These are phyloP conservation scores for Sugiyamaella pinicola DNA, from an alignment of 1,139 yeast species.

Conservation along the genomic window DNA sequence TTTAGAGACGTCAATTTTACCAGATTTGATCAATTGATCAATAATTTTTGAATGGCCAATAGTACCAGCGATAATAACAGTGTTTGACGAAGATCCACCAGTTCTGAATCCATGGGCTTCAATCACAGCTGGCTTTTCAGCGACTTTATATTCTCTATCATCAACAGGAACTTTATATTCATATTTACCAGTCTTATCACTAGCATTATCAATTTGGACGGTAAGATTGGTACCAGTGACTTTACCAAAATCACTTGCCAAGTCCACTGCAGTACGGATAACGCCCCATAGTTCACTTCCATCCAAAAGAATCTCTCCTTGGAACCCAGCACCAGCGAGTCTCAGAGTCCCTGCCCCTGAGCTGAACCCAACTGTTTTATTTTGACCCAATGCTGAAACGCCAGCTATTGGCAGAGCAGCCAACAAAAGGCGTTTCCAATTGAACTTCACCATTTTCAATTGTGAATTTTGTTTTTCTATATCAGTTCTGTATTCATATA, in stretches of 20 bases:
- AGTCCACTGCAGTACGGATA: conserved; percentile 26
- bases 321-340: conserved; percentile 13
- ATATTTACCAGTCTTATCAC: conserved; percentile 23
- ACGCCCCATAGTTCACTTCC: conserved; percentile 29
- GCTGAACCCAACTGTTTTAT: conserved; percentile 14
- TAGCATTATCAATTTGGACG: conserved; percentile 19
- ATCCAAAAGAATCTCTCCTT: conserved; percentile 29
- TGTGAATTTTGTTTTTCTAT: background rate
- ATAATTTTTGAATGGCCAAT: conserved; percentile 26
- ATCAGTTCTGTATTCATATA: too few relatives aligned
- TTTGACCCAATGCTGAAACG: conserved; percentile 16
- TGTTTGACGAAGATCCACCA: conserved; percentile 21
- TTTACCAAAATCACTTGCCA: conserved; percentile 26
- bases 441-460: conserved; percentile 4
- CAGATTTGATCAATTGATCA: conserved; percentile 21
- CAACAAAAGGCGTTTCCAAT: conserved; percentile 11
- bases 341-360: conserved; percentile 15
- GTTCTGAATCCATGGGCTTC: conserved; percentile 16
- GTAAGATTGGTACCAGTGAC: conserved; percentile 23
- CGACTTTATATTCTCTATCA: conserved; percentile 19
- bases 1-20: conserved; percentile 23
- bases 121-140: conserved; percentile 17
- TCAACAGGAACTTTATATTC: conserved; percentile 23
- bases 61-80: conserved; percentile 29
- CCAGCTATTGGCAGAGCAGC: conserved; percentile 11